Conservation (phyloP, 1,284 basidiomycete species). For the Rhodotorula glutinis region DNA sequence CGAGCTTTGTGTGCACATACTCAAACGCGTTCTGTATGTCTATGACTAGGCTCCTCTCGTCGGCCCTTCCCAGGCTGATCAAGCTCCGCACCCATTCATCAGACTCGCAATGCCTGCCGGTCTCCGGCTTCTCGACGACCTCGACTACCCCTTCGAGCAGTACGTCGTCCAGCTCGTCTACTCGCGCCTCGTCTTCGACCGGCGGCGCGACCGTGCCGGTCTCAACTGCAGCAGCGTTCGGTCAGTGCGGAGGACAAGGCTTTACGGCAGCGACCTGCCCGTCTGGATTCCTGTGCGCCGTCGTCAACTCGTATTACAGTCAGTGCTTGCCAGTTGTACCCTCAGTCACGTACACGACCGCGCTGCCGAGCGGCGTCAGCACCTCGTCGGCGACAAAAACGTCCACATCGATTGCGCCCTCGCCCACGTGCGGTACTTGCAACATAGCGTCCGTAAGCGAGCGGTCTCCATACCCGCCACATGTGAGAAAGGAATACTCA, state of each 20-base stretch:
- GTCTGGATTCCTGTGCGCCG: not conserved
- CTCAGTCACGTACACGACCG: not conserved
- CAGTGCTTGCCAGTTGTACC: slow-evolving; percentile 9
- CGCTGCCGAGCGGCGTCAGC: not conserved
- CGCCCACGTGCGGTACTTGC: not conserved
- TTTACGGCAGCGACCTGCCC: slow-evolving; percentile 1
- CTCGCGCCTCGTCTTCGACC: not conserved
- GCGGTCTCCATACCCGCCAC: too few relatives aligned
- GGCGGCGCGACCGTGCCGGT: not conserved
- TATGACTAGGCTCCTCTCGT: too few relatives aligned
- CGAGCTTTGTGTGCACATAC: not conserved
- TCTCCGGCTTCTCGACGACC: not conserved
- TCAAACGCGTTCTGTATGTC: not conserved
- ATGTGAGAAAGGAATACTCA: too few relatives aligned
- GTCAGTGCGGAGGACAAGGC: slow-evolving; percentile 12
- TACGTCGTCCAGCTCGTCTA: not conserved
- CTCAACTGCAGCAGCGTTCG: not conserved
- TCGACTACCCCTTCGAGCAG: not conserved
- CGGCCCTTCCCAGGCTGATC: too few relatives aligned
- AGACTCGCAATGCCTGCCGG: slow-evolving; percentile 5
- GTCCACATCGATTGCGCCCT: not conserved
- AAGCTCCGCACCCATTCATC: too few relatives aligned
- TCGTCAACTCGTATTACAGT: slow-evolving; percentile 10
- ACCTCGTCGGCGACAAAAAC: not conserved
- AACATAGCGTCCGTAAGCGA: not conserved